Percentiles rank a stretch among this genome's conserved stretches.
Evolutionary conservation across 495 filamentous ascomycete genomes (phyloP).

Genomic region (Pseudomonodictys pantanalensis): DNA sequence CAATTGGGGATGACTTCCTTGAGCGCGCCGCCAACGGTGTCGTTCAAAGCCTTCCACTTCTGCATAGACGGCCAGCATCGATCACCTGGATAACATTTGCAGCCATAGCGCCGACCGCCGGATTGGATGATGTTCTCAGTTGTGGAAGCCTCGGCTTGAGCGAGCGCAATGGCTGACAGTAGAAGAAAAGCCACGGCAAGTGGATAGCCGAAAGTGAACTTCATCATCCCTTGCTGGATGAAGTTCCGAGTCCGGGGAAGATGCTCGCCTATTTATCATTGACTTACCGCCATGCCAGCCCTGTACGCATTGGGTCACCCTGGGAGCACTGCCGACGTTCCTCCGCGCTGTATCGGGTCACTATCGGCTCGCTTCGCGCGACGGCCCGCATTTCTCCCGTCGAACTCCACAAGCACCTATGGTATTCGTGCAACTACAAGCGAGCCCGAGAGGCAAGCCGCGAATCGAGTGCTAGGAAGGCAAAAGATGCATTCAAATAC

Average conservation of each 20-base stretch:
- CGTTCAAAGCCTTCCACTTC: conserved; percentile 12
- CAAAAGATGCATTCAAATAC: neutral
- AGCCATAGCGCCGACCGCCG: conserved; percentile 2
- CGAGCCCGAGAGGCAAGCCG: too few relatives aligned
- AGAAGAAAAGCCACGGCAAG: neutral
- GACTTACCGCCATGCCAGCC: neutral
- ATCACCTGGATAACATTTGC: conserved; percentile 21
- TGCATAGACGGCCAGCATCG: conserved; percentile 10
- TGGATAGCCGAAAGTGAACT: neutral
- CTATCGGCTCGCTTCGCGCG: neutral
- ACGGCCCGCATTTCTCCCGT: neutral
- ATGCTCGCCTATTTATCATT: neutral
- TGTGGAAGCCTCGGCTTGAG: neutral
- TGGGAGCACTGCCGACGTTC: neutral
- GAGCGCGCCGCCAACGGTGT: conserved; percentile 2
- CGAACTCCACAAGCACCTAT: neutral
- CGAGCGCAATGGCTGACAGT: neutral
- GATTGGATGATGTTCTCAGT: neutral
- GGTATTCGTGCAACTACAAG: too few relatives aligned
- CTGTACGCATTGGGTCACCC: neutral
- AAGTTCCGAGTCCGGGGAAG: neutral
- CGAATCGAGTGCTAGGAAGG: neutral
- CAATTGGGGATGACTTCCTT: conserved; percentile 5
- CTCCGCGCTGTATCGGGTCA: neutral
- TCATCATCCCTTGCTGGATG: neutral